phyloP scores from a whole-genome alignment of 1,284 basidiomycete genomes.

The Schizopora paradoxa region DNA sequence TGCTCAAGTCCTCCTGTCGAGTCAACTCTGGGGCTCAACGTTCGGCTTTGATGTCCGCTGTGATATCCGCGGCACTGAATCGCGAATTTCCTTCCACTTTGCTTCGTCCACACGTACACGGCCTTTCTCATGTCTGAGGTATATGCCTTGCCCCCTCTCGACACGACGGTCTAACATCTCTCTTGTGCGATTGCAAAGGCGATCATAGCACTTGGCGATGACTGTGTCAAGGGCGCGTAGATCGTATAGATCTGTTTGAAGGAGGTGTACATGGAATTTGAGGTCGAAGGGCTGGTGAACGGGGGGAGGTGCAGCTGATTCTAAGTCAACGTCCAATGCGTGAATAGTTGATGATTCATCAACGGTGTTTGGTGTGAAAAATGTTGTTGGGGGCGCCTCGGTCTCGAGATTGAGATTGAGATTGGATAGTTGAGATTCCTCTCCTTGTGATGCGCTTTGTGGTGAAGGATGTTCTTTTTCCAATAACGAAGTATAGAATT shows the following conservation, averaged over 20 bases:
- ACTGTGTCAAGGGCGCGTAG: slow-evolving; percentile 39
- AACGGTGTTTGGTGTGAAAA: not conserved
- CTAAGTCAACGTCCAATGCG: not conserved
- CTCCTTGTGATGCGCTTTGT: not conserved
- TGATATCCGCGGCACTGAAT: slow-evolving; percentile 23
- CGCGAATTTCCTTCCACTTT: slow-evolving; percentile 36
- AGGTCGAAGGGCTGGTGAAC: slow-evolving; percentile 38
- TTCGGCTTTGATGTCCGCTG: not conserved
- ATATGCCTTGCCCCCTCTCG: slow-evolving; percentile 55
- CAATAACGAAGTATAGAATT: slow-evolving; percentile 34
- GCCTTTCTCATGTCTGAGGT: slow-evolving; percentile 31
- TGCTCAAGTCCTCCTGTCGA: too few species aligned
- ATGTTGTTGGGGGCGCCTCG: not conserved
- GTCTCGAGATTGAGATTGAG: not conserved
- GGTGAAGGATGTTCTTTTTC: slow-evolving; percentile 8
- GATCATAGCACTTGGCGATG: slow-evolving; percentile 39
- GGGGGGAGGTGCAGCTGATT: not conserved
- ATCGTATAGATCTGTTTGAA: slow-evolving; percentile 47
- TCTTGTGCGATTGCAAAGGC: slow-evolving; percentile 55
- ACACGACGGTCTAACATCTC: slow-evolving; percentile 67
- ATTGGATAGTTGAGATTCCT: not conserved
- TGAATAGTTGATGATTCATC: not conserved
- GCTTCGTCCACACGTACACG: slow-evolving; percentile 31
- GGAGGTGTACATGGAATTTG: slow-evolving; percentile 47
- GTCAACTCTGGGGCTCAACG: too few species aligned